These are phyloP conservation scores for Aphanomyces astaci DNA, from an alignment of 352 stramenopile genomes.

Conservation along the genomic window DNA sequence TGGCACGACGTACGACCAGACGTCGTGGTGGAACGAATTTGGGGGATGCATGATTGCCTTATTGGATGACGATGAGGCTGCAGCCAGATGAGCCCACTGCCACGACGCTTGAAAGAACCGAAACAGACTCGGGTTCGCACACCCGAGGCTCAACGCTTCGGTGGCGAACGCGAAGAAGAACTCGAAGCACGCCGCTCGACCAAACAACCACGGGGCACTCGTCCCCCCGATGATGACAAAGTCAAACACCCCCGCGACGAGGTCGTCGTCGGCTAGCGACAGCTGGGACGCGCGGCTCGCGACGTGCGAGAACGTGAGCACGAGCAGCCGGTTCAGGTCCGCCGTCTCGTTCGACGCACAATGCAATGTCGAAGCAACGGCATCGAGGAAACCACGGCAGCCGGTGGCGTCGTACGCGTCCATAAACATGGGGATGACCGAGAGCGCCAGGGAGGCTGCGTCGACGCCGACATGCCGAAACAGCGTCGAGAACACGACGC, in stretches of 20 bases:
- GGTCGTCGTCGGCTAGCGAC: not conserved
- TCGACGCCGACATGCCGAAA: not conserved
- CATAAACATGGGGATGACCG: not conserved
- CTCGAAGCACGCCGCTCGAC: not conserved
- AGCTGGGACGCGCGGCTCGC: not conserved
- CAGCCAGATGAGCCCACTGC: not conserved
- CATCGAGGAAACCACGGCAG: slow-evolving; percentile 46
- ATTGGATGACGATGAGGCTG: too few relatives aligned
- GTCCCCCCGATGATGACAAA: not conserved
- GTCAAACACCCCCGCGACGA: not conserved
- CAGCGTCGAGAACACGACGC: not conserved
- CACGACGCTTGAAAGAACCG: slow-evolving; percentile 1
- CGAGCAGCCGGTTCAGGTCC: not conserved
- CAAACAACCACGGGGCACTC: not conserved
- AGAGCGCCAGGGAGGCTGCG: not conserved
- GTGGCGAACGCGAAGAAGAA: not conserved
- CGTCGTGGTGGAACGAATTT: not conserved
- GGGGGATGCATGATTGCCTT: not conserved
- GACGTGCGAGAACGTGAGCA: not conserved
- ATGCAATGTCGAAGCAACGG: not conserved
- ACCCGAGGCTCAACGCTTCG: not conserved
- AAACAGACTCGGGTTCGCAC: not conserved
- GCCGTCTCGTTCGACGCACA: not conserved
- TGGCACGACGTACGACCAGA: not conserved
- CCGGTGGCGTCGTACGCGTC: slow-evolving; percentile 43